Conservation (phyloP, 305 asterid genomes). For the Rubia balearica region DNA sequence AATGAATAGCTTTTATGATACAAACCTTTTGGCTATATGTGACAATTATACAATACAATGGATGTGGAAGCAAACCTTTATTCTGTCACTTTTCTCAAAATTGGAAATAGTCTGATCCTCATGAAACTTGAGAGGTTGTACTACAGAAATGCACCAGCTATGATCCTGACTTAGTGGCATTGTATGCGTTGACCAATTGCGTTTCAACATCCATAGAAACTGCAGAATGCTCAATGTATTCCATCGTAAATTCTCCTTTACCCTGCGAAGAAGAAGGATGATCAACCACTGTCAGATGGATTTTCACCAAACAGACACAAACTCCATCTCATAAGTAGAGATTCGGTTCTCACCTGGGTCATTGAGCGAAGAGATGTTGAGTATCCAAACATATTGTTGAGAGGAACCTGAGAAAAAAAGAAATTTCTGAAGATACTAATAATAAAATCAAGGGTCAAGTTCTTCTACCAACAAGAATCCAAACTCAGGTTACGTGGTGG, state of each 20-base stretch:
- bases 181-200: constrained; percentile 64
- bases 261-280: constrained; percentile 44
- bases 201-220: constrained; percentile 83
- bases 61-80: constrained; percentile 8
- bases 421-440: neutral
- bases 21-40: neutral
- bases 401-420: constrained; percentile 67
- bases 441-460: neutral
- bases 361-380: constrained; percentile 94
- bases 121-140: neutral
- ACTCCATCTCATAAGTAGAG: neutral
- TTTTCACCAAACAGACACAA: neutral
- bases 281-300: neutral
- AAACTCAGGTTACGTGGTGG: neutral
- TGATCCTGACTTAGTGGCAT: constrained; percentile 49
- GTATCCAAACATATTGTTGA: constrained; percentile 97
- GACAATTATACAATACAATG: neutral
- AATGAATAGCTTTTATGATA: neutral
- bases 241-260: constrained; percentile 99
- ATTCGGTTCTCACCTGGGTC: constrained; percentile 63
- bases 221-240: constrained; percentile 72
- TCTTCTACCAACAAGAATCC: neutral
- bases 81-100: constrained; percentile 25
- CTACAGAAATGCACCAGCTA: constrained; percentile 19
- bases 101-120: constrained; percentile 13